These are phyloP conservation scores for Ceratobasidium papillatum DNA, from an alignment of 1,284 basidiomycete species.

Conservation along the genomic window DNA sequence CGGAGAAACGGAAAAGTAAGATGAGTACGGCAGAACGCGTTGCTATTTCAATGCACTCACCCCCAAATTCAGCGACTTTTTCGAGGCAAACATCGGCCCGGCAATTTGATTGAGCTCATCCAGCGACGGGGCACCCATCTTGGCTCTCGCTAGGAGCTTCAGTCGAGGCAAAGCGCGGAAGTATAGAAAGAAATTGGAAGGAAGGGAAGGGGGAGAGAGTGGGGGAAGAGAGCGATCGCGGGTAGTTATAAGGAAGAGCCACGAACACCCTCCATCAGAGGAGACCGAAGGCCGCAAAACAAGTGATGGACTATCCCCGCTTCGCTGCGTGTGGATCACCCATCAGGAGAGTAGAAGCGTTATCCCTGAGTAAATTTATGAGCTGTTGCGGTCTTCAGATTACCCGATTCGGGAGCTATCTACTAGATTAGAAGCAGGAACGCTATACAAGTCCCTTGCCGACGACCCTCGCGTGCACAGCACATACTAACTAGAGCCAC, in stretches of 20 bases:
- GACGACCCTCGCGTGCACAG: not conserved
- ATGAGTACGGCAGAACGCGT: not conserved
- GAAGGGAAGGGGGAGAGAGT: slow-evolving; percentile 4
- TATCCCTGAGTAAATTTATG: not conserved
- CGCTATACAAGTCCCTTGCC: not conserved
- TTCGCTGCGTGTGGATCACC: slow-evolving; percentile 3
- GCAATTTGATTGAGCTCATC: slow-evolving; percentile 34
- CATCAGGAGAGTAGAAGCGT: not conserved
- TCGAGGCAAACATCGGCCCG: slow-evolving; percentile 12
- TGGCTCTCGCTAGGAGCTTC: not conserved
- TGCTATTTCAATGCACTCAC: not conserved
- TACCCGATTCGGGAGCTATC: not conserved
- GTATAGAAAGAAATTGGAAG: slow-evolving; percentile 1
- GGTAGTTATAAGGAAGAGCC: not conserved
- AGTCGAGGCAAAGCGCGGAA: not conserved
- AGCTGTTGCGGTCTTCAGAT: not conserved
- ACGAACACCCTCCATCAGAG: not conserved
- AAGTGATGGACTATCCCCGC: slow-evolving; percentile 8
- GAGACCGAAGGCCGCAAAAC: slow-evolving; percentile 11
- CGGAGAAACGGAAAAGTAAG: not conserved
- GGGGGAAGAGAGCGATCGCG: not conserved
- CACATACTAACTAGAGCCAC: not conserved
- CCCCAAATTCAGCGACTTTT: slow-evolving; percentile 27
- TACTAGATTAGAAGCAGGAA: not conserved
- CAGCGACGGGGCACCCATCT: slow-evolving; percentile 32